Percentiles rank a stretch among this genome's conserved stretches.
Evolutionary conservation across 2,329 filamentous ascomycete species (phyloP).

Genomic region (Hansfordia pulvinata): DNA sequence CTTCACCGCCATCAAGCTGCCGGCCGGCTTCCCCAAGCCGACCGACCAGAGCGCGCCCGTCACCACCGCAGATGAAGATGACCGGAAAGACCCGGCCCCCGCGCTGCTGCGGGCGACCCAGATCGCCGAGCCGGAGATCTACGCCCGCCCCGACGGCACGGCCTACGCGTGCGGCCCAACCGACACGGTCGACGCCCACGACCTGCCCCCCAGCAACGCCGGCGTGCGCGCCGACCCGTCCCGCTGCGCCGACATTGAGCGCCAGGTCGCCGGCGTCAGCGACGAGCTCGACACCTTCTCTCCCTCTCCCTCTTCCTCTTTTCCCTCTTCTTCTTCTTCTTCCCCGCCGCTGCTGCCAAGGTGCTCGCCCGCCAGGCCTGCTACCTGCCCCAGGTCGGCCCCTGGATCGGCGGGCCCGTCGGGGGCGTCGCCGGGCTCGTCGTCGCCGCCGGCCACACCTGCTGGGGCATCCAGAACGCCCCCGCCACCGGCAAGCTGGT

Average conservation of each 20-base stretch:
- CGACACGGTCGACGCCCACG: slow-evolving; percentile 43
- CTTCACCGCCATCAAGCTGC: slow-evolving; percentile 60
- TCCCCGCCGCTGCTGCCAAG: slow-evolving; percentile 16
- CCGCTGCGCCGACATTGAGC: slow-evolving; percentile 55
- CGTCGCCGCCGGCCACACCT: slow-evolving; percentile 63
- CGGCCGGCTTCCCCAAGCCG: slow-evolving; percentile 30
- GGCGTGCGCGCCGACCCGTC: slow-evolving; percentile 51
- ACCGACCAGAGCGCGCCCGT: slow-evolving; percentile 9
- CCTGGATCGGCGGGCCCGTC: slow-evolving; percentile 58
- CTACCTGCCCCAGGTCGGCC: slow-evolving; percentile 60
- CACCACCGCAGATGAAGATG: slow-evolving; percentile 1
- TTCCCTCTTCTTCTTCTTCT: no score
- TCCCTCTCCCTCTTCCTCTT: neutral
- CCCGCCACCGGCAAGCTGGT: slow-evolving; percentile 57
- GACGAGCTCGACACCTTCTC: slow-evolving; percentile 40
- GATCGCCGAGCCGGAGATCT: slow-evolving; percentile 59
- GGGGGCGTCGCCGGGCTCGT: slow-evolving; percentile 44
- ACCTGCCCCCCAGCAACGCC: slow-evolving; percentile 46
- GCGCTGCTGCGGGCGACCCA: slow-evolving; percentile 14
- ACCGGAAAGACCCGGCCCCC: neutral
- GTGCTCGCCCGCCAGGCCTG: slow-evolving; percentile 57
- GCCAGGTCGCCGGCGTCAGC: slow-evolving; percentile 42
- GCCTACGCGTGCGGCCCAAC: slow-evolving; percentile 63
- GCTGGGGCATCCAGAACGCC: slow-evolving; percentile 74
- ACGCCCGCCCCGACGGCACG: slow-evolving; percentile 60